phyloP scores from a whole-genome alignment of 495 filamentous ascomycete genomes.

The Xylaria sp. region DNA sequence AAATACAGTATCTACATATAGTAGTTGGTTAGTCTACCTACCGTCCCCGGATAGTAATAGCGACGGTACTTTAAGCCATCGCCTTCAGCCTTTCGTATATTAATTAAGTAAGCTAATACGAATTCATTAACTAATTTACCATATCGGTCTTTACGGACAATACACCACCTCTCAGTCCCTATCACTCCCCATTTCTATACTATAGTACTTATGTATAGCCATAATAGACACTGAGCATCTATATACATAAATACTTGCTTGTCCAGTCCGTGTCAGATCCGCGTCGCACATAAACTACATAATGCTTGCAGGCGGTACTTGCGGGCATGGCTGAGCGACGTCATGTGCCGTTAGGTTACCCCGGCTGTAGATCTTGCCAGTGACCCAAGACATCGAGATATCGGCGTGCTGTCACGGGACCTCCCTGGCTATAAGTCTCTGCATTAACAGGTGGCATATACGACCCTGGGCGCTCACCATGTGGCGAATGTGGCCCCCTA shows the following conservation, averaged over 20 bases:
- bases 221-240: no score
- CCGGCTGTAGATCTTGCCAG: slow-evolving; percentile 11
- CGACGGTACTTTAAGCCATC: background rate
- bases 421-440: background rate
- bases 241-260: background rate
- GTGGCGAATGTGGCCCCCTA: background rate
- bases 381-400: background rate
- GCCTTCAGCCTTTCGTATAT: background rate
- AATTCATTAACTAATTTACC: background rate
- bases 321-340: background rate
- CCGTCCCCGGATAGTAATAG: background rate
- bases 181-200: background rate
- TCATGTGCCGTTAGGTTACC: background rate
- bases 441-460: background rate
- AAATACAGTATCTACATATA: background rate
- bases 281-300: background rate
- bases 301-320: no score
- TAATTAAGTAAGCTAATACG: background rate
- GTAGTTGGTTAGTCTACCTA: no score
- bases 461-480: no score
- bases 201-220: background rate
- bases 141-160: background rate
- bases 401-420: background rate
- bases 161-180: background rate
- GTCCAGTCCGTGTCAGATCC: background rate